Evolutionary conservation across 1,284 basidiomycete genomes (phyloP), one percentile per base, ranked within the genome.

Genomic region (Serendipita sp.): DNA sequence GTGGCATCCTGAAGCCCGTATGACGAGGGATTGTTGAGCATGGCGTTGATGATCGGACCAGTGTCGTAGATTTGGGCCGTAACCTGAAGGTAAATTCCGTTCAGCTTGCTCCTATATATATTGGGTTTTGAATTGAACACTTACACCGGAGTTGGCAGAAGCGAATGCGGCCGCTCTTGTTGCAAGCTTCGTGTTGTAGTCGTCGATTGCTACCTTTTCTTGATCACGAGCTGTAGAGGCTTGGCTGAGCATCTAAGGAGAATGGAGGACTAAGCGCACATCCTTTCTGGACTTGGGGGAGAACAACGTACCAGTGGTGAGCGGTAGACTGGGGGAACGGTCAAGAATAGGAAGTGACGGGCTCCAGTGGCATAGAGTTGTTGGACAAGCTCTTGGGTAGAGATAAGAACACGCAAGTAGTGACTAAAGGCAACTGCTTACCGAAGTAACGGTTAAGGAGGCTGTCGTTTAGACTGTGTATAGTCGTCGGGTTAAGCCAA

Each of bases 261-360:
- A 26, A 22, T 29, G 6, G 3, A 34, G 12, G 22, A 17, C 1
- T 13, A 60, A 29, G n/a, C 34, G 22, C 41, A 41, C 41, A 41
- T 38, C 13, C 10, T 41, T 2, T 65, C 1, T 55, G 5, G 17
- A 30, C 4, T 12, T 29, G 5, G 60, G 15, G 41, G 32, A 3
- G 8, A 32, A 44, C 29, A 2, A 58, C 74, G 15, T 67, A 81
- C 81, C 70, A 79, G 66, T 3, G 82, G 82, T 1, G 78, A 79
- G 10, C 80, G 74, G 62, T 80, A 76, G 38, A 81, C 73, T 1
- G 81, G 79, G 2, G 81, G 82, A 10, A 84, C 80, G 62, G 79
- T 82, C 64, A 79, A 72, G 69, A 82, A 84, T 55, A 83, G 75
- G 76, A 83, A 83, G 69, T 82, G 80, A 49, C 80, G 72, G 2